Conservation (phyloP, 2,329 filamentous ascomycete species). For the Talaromyces piceae region DNA sequence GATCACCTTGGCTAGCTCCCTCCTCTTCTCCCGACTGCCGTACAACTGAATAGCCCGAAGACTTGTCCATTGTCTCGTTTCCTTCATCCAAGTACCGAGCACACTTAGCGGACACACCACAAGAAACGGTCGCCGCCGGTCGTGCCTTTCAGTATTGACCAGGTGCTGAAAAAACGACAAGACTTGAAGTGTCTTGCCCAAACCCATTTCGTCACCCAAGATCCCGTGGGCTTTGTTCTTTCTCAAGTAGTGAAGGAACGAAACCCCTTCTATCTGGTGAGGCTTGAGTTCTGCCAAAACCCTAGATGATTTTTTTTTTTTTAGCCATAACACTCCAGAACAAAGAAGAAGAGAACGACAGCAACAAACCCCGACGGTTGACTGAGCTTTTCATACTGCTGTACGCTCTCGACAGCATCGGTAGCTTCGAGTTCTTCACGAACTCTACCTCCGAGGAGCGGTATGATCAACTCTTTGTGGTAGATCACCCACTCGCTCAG, state of each 20-base stretch:
- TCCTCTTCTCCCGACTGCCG: constrained; percentile 37
- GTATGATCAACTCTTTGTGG: neutral
- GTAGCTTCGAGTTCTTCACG: neutral
- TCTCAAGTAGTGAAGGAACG: constrained; percentile 38
- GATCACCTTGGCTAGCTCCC: constrained; percentile 16
- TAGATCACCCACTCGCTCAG: neutral
- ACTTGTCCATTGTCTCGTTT: constrained; percentile 42
- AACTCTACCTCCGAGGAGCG: neutral
- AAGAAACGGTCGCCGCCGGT: constrained; percentile 17
- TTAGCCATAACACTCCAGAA: neutral
- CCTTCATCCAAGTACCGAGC: constrained; percentile 42
- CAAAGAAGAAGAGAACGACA: neutral
- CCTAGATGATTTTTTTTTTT: constrained; percentile 20
- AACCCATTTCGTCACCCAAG: constrained; percentile 24
- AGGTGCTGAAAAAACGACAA: constrained; percentile 42
- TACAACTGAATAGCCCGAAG: constrained; percentile 44
- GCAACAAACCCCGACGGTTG: constrained; percentile 9
- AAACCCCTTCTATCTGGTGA: constrained; percentile 45
- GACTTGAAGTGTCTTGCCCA: constrained; percentile 23
- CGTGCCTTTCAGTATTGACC: constrained; percentile 27
- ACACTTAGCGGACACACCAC: constrained; percentile 48
- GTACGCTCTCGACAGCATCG: neutral
- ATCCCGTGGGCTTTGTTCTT: constrained; percentile 22
- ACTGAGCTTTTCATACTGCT: neutral
- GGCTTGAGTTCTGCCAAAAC: constrained; percentile 46